These are phyloP conservation scores for Monoraphidium neglectum DNA, from an alignment of 139 green algal genomes.

Conservation along the genomic window DNA sequence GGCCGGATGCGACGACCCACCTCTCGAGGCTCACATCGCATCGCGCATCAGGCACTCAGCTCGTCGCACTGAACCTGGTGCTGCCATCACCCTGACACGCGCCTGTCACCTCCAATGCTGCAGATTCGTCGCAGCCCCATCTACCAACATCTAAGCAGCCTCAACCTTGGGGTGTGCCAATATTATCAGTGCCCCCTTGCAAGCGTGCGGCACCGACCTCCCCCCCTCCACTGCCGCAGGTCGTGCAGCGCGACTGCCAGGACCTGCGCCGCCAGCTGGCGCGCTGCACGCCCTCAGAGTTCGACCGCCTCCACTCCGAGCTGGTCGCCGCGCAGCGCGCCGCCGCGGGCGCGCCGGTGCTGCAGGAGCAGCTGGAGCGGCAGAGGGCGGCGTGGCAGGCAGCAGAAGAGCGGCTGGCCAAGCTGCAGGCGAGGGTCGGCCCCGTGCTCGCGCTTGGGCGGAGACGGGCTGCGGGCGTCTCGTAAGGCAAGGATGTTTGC, in stretches of 20 bases:
- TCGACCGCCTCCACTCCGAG: conserved; percentile 46
- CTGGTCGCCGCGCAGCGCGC: conserved; percentile 33
- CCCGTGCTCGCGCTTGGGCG: not conserved
- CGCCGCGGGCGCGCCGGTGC: conserved; percentile 35
- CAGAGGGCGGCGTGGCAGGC: conserved; percentile 46
- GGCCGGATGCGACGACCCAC: too few relatives aligned
- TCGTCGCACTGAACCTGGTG: too few relatives aligned
- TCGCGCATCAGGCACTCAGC: too few relatives aligned
- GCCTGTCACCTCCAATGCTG: too few relatives aligned
- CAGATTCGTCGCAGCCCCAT: not conserved
- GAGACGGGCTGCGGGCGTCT: not conserved
- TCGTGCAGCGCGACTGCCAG: conserved; percentile 42
- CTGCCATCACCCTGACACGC: too few relatives aligned
- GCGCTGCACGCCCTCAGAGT: conserved; percentile 31
- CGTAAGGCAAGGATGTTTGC: too few relatives aligned
- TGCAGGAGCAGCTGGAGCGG: conserved; percentile 44
- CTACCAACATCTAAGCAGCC: not conserved
- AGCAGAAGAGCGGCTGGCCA: conserved; percentile 30
- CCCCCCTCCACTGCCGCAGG: too few relatives aligned
- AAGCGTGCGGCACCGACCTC: too few relatives aligned
- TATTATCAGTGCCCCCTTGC: not conserved
- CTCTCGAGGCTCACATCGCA: too few relatives aligned
- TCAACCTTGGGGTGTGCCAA: not conserved
- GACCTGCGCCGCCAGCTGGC: conserved; percentile 28
- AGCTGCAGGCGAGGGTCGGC: conserved; percentile 39